Evolutionary conservation across 192 early-diverging fungal species (phyloP), one percentile per base, ranked within the genome.

Genomic region (Phycomyces blakesleeanus): DNA sequence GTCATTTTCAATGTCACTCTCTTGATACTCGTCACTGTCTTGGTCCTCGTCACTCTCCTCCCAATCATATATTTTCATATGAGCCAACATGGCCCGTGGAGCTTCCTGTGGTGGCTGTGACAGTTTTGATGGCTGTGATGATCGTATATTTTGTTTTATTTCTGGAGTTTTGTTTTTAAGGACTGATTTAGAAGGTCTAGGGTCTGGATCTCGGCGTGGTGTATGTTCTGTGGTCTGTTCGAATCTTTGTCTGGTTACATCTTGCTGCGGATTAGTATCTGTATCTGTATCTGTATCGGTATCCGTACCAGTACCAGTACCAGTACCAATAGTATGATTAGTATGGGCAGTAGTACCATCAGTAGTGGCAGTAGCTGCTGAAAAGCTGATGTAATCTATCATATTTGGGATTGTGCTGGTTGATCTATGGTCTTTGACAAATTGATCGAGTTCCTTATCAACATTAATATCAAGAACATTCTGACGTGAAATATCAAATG

Each of bases 11-110:
- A n/a, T n/a, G n/a, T n/a, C n/a, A n/a, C n/a, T n/a, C n/a, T n/a
- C n/a, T n/a, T n/a, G n/a, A n/a, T n/a, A n/a, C n/a, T 55, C 20
- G 14, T 55, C 61, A 24, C 24, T 6, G 1, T 63, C 61, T 14
- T 51, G 44, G n/a, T 21, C 49, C 2, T 61, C 59, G 6, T 62
- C 59, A 15, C 50, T 49, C 20, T 52, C 49, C 16, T 53, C 38
- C 21, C 50, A 63, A 4, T 22, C 44, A 27, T 54, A 54, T 9
- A 63, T 51, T 54, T 54, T 51, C 61, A 63, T 63, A n/a, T 22
- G 29, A 25, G 50, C 51, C 1, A 63, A 16, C 51, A 52, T 41
- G 4, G 40, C 52, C 18, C 37, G 10, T 42, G 51, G 29, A 29
- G 10, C 8, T 14, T 15, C 11, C 4, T 14, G 24, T 3, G n/a